phyloP scores from a whole-genome alignment of 805 yeast genomes.

The Cyberlindnera mrakii region DNA sequence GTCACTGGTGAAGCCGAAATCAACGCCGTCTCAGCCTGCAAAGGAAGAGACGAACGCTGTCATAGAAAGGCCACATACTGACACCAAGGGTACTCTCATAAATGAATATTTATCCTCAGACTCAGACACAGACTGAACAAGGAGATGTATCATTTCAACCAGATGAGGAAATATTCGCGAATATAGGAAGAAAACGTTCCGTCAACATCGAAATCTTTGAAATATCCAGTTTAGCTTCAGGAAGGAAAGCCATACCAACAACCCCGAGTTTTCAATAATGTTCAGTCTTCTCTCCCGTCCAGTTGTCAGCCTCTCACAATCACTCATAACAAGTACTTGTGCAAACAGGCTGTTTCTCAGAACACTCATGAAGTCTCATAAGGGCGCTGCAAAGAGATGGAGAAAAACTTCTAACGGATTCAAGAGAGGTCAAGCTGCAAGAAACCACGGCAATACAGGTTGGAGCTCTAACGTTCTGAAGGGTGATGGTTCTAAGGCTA shows the following conservation, averaged over 20 bases:
- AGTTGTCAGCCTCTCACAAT: neutral
- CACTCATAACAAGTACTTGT: neutral
- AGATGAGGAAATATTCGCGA: neutral
- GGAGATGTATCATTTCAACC: neutral
- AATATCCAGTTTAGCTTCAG: too few relatives aligned
- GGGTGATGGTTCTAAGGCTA: constrained; percentile 52
- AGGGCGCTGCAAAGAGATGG: constrained; percentile 86
- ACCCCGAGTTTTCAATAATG: constrained; percentile 3
- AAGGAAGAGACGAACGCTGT: neutral
- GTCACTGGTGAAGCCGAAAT: neutral
- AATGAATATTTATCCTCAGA: constrained; percentile 10
- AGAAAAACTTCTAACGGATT: constrained; percentile 64
- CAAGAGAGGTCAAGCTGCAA: constrained; percentile 66
- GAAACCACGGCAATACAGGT: constrained; percentile 91
- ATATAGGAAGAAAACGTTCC: too few relatives aligned
- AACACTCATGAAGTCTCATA: constrained; percentile 63
- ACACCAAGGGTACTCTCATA: neutral
- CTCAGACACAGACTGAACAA: constrained; percentile 11
- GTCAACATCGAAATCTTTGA: too few relatives aligned
- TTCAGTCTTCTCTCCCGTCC: constrained; percentile 6
- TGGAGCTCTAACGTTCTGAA: constrained; percentile 62
- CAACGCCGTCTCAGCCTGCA: neutral
- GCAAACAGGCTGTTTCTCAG: constrained; percentile 21
- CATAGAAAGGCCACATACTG: too few relatives aligned
- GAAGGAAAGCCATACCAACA: too few relatives aligned